Evolutionary conservation across 495 filamentous ascomycete species (phyloP), one percentile per base, ranked within the genome.

Genomic region (Cairneyella variabilis): DNA sequence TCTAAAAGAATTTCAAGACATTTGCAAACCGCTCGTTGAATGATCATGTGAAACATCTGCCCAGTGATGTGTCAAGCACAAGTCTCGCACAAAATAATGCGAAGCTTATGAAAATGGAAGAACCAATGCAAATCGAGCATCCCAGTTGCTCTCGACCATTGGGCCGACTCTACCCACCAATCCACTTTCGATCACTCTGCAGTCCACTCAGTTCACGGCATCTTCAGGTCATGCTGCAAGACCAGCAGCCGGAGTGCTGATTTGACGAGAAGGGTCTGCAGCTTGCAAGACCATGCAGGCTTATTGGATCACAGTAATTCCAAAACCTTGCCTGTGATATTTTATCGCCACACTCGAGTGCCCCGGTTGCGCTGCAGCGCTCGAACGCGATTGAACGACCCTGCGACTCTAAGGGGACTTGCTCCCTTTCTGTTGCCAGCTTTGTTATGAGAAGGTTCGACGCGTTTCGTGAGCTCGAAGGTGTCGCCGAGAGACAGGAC

Each of bases 401-500:
- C 47, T 50, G 32, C 47, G 25, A 37, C 47, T 34, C 16, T 23
- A 45, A 46, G 30, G 39, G 28, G 26, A 48, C 12, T 2, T 34
- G 21, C 49, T 16, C 27, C 11, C 27, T 42, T 43, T 53, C 17
- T 39, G 42, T 32, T 30, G 28, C 23, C 49, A 12, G 26, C 40
- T 51, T 36, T 49, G 5, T 54, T 47, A 34, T 30, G 5, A 20
- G 41, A 46, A 53, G 25, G 0, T 42, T 53, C 37, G 48, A 53
- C 55, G 55, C 55, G 55, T 58, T 58, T 53, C 44, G 50, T 49
- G 56, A 51, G 18, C 27, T 20, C 11, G 22, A 48, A 47, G 30
- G 42, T 21, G 32, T 28, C 28, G 32, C 28, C 17, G 30, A 50
- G 51, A 54, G 42, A 48, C 41, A 47, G 21, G 20, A 28, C 14